These are phyloP conservation scores for Pseudogymnoascus verrucosus DNA, from an alignment of 2,329 filamentous ascomycete genomes.

Conservation along the genomic window DNA sequence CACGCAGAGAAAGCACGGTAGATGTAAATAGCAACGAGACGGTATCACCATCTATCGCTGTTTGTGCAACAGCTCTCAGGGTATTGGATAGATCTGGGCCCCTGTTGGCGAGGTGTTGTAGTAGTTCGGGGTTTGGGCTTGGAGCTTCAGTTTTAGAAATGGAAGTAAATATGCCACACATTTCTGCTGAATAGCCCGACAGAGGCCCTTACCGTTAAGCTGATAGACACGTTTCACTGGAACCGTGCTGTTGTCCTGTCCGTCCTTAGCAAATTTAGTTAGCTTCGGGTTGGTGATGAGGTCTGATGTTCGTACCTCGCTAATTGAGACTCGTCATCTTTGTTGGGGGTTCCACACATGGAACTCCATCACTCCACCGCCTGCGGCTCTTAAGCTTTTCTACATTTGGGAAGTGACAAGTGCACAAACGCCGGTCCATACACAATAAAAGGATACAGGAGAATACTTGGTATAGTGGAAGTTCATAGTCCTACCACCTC, in stretches of 20 bases:
- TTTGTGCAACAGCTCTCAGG: not conserved
- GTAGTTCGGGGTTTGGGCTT: conserved; percentile 32
- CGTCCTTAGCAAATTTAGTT: not conserved
- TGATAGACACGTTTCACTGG: not conserved
- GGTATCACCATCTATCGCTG: conserved; percentile 20
- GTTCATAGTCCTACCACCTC: not conserved
- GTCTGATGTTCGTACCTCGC: conserved; percentile 6
- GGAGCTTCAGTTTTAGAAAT: conserved; percentile 33
- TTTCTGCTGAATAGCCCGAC: conserved; percentile 24
- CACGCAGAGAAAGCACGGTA: conserved; percentile 85
- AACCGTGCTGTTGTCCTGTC: not conserved
- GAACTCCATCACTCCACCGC: conserved; percentile 1
- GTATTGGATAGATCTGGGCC: conserved; percentile 42
- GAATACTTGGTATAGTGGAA: not conserved
- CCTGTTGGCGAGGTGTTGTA: conserved; percentile 42
- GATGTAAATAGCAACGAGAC: conserved; percentile 60
- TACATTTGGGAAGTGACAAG: conserved; percentile 1
- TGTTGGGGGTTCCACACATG: conserved; percentile 1
- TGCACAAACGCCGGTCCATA: not conserved
- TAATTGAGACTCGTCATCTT: conserved; percentile 9
- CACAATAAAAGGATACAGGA: not conserved
- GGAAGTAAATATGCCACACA: conserved; percentile 55
- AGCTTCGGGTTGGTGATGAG: not conserved
- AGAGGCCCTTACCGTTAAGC: not conserved
- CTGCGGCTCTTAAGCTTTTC: not conserved